Conservation (phyloP, 352 stramenopile genomes). For the Plasmopara halstedii region DNA sequence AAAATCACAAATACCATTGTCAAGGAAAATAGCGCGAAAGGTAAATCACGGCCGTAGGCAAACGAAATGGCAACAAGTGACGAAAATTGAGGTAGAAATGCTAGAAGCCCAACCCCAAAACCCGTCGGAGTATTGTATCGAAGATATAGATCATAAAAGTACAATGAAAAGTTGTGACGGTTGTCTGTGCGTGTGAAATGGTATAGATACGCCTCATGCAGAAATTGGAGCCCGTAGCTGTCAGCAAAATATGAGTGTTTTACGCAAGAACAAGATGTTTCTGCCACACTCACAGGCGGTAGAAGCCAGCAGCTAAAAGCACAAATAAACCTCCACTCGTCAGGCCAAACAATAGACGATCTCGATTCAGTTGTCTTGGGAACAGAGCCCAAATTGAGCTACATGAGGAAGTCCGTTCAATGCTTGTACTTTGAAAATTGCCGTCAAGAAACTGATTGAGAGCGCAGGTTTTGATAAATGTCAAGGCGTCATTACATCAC, state of each 20-base stretch:
- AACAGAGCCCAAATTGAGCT: conserved; percentile 49
- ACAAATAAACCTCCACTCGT: conserved; percentile 85
- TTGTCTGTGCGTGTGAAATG: conserved; percentile 98
- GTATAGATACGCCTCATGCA: conserved; percentile 97
- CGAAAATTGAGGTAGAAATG: conserved; percentile 79
- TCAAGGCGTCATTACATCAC: too few species aligned
- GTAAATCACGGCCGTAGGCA: conserved; percentile 76
- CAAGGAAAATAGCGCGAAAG: conserved; percentile 93
- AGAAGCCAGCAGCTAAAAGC: conserved; percentile 74
- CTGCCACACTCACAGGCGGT: conserved; percentile 56
- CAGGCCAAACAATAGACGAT: conserved; percentile 85
- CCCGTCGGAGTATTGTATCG: conserved; percentile 77
- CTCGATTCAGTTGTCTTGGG: conserved; percentile 44
- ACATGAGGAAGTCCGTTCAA: conserved; percentile 37
- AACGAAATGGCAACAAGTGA: conserved; percentile 71
- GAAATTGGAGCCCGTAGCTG: conserved; percentile 88
- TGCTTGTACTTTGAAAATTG: conserved; percentile 45
- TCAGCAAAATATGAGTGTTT: not conserved
- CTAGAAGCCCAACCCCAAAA: conserved; percentile 66
- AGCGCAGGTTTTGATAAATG: too few species aligned
- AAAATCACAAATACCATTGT: conserved; percentile 99
- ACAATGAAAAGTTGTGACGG: conserved; percentile 99
- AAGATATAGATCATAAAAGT: conserved; percentile 99
- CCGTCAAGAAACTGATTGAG: conserved; percentile 57
- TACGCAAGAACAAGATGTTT: not conserved